Conservation (phyloP, 148 eudicot species). For the Silene latifolia region DNA sequence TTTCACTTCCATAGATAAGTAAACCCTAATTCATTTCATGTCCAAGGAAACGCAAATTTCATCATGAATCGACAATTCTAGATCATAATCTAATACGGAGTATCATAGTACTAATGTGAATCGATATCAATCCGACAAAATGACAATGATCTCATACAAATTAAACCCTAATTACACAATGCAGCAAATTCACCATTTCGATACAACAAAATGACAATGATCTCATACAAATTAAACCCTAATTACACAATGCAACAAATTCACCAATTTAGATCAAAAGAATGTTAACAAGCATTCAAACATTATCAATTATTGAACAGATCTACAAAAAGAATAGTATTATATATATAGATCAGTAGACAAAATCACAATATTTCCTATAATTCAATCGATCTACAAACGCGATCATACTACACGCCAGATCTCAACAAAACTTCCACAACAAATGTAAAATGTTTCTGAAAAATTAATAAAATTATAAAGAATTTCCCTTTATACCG, state of each 20-base stretch:
- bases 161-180: background rate
- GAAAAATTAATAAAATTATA: too few relatives aligned
- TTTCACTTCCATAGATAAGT: too few relatives aligned
- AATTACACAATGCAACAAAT: background rate
- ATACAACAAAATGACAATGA: background rate
- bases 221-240: background rate
- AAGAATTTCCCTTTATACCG: too few relatives aligned
- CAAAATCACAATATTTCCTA: background rate
- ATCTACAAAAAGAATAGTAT: background rate
- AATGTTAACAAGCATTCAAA: background rate
- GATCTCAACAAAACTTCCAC: background rate
- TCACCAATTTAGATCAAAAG: too few relatives aligned
- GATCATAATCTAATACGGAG: too few relatives aligned
- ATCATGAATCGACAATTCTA: too few relatives aligned
- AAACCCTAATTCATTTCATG: too few relatives aligned
- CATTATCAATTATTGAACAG: background rate
- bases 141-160: background rate
- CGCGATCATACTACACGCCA: background rate
- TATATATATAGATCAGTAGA: background rate
- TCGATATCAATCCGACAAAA: too few relatives aligned
- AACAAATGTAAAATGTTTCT: too few relatives aligned
- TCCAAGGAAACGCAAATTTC: too few relatives aligned
- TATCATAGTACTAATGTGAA: too few relatives aligned
- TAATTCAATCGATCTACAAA: background rate
- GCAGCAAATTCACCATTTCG: background rate